A percentile compares a stretch with the other conserved stretches of the same genome.
These are phyloP conservation scores for Malus hybrid DNA, from an alignment of 331 rosid genomes.

Conservation along the genomic window DNA sequence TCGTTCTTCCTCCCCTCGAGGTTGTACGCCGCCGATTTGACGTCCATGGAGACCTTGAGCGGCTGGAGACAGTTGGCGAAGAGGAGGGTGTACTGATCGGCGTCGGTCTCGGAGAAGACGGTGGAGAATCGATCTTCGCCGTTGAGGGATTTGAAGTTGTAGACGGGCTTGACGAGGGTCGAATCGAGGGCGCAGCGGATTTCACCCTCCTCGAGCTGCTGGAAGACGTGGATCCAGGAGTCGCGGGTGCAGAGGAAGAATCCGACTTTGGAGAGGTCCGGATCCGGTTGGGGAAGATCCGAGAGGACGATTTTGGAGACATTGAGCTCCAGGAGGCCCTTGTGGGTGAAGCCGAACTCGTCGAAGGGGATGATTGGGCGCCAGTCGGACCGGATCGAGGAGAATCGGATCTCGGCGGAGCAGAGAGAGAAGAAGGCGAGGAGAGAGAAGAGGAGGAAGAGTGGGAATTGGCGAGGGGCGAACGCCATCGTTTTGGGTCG, in stretches of 20 bases:
- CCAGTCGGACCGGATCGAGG: slow-evolving; percentile 39
- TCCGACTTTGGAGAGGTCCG: slow-evolving; percentile 53
- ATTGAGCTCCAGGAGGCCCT: slow-evolving; percentile 62
- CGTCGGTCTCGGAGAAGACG: slow-evolving; percentile 41
- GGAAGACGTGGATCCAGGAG: slow-evolving; percentile 59
- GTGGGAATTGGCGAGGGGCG: not conserved
- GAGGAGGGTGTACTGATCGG: slow-evolving; percentile 71
- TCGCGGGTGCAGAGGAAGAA: slow-evolving; percentile 75
- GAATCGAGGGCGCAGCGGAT: slow-evolving; percentile 59
- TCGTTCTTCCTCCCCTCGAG: slow-evolving; percentile 49
- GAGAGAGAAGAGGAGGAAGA: slow-evolving; percentile 3
- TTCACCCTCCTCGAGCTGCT: slow-evolving; percentile 59
- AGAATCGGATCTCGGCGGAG: slow-evolving; percentile 36
- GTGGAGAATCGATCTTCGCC: slow-evolving; percentile 1
- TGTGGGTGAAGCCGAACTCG: slow-evolving; percentile 75
- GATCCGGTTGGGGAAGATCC: slow-evolving; percentile 20
- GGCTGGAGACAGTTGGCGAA: slow-evolving; percentile 60
- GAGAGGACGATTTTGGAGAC: slow-evolving; percentile 42
- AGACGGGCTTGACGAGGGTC: slow-evolving; percentile 48
- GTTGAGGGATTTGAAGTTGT: slow-evolving; percentile 34
- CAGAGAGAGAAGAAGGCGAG: slow-evolving; percentile 6
- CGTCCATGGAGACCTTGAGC: slow-evolving; percentile 50
- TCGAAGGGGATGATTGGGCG: slow-evolving; percentile 65
- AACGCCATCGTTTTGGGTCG: not conserved
- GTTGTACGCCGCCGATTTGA: slow-evolving; percentile 66